Percentiles rank a stretch among this genome's conserved stretches.
Conservation (phyloP, 2,329 filamentous ascomycete species). For the Colletotrichum sp. region DNA sequence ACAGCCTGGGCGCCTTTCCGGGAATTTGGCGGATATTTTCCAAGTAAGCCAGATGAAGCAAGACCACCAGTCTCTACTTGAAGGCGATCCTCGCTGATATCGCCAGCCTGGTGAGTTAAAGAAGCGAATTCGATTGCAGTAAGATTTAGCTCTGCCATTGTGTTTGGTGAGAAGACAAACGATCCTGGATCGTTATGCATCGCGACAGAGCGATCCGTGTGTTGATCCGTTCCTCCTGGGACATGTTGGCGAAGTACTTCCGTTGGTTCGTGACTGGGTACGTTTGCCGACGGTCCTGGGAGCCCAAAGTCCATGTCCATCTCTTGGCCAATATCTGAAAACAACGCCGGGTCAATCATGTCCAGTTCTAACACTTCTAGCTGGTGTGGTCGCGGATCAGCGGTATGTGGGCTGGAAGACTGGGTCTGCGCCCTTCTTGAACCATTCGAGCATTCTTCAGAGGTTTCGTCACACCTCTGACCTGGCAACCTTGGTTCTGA, state of each 20-base stretch:
- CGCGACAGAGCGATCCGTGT: neutral
- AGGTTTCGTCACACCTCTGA: neutral
- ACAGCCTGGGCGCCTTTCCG: neutral
- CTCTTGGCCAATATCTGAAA: neutral
- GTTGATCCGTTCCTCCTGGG: neutral
- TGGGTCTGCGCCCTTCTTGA: neutral
- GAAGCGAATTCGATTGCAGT: neutral
- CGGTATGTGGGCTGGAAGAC: neutral
- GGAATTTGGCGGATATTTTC: neutral
- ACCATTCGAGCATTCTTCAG: neutral
- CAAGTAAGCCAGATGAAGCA: neutral
- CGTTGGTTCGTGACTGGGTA: neutral
- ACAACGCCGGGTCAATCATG: neutral
- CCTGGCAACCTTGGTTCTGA: neutral
- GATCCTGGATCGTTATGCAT: neutral
- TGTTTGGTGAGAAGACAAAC: neutral
- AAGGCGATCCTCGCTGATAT: neutral
- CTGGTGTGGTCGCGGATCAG: neutral
- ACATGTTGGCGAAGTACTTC: neutral
- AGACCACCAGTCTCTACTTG: neutral
- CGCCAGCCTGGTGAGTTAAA: neutral
- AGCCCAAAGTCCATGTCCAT: neutral
- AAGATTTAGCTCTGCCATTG: neutral
- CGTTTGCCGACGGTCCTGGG: neutral
- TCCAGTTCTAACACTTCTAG: neutral